Base-by-base conservation (phyloP, 495 filamentous ascomycete species). In the Saxophila tyrrhenica region DNA sequence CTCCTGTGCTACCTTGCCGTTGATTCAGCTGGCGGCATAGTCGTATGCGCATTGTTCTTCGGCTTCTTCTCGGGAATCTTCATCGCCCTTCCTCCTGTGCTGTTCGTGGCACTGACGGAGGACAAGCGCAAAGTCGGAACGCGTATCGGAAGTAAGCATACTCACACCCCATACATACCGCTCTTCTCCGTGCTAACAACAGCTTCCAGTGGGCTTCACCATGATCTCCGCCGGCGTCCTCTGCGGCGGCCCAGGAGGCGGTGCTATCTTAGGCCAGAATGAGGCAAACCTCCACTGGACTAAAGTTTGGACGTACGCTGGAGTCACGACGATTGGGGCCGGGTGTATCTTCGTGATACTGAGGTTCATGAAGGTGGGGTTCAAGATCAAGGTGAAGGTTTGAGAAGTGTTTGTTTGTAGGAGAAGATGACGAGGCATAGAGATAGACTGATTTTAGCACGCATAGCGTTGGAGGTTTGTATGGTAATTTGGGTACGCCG, bases 41-140 rank as follows among this genome's bases (percentile, higher is more conserved):
- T 67, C 22, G 51, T 51, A 22, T 50, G 29, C 9, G 48, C 51
- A 19, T 17, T 63, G 13, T 39, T 67, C 21, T 55, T 56, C 35
- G 63, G 65, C 16, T 62, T 67, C 54, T 64, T 64, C 61, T 50
- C 35, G 39, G 63, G 65, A 50, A 59, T 62, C 32, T 51, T 67
- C 55, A 57, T 65, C 49, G 58, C 58, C 10, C 58, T 67, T 1
- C 65, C 65, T 13, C 61, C 65, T 8, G 58, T 64, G 15, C 51
- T 60, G 39, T 64, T 67, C 54, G 48, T 48, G 16, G 49, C 45
- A 0, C 52, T 67, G 16, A 65, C 65, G 21, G 44, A 58, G 51
- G 54, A 67, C 50, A 59, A 55, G 48, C 38, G 51, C 41, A 62
- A 51, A 44, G 41, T 67, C 15, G 65, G 65, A 25, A 65, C 63